Conservation (phyloP, 192 early-diverging fungal genomes). For the Nowakowskiella sp. region DNA sequence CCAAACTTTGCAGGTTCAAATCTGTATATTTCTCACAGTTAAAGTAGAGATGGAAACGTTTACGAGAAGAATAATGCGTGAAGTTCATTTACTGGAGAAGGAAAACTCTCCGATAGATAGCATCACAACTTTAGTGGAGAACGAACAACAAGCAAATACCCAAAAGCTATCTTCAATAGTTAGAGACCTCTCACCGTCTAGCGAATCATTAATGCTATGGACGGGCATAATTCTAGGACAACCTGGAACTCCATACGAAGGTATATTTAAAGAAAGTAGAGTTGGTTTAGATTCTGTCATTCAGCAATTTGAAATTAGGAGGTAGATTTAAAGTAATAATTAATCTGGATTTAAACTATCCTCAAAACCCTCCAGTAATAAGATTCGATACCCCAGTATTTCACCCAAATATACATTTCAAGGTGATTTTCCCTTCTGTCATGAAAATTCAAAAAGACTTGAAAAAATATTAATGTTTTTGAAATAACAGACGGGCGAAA, state of each 20-base stretch:
- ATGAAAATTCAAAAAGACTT: background rate
- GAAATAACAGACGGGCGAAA: conserved; percentile 74
- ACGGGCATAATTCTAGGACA: conserved; percentile 56
- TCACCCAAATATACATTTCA: conserved; percentile 93
- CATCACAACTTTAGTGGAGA: no score
- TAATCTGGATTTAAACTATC: conserved; percentile 61
- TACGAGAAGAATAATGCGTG: no score
- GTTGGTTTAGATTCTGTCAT: background rate
- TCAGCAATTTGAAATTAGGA: conserved; percentile 32
- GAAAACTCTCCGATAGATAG: no score
- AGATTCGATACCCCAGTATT: conserved; percentile 69
- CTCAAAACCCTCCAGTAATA: conserved; percentile 69
- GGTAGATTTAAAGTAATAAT: conserved; percentile 65
- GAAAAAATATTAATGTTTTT: background rate
- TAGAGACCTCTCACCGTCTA: no score
- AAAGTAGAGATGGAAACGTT: no score
- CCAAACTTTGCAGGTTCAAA: no score
- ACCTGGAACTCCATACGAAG: conserved; percentile 63
- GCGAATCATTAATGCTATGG: no score
- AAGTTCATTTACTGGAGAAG: no score
- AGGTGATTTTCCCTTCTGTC: conserved; percentile 39
- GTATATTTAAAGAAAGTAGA: conserved; percentile 19
- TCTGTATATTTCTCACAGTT: no score
- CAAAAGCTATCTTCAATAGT: no score
- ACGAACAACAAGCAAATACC: no score